Conservation (phyloP, 2,329 filamentous ascomycete genomes). For the Talaromyces pinophilus region DNA sequence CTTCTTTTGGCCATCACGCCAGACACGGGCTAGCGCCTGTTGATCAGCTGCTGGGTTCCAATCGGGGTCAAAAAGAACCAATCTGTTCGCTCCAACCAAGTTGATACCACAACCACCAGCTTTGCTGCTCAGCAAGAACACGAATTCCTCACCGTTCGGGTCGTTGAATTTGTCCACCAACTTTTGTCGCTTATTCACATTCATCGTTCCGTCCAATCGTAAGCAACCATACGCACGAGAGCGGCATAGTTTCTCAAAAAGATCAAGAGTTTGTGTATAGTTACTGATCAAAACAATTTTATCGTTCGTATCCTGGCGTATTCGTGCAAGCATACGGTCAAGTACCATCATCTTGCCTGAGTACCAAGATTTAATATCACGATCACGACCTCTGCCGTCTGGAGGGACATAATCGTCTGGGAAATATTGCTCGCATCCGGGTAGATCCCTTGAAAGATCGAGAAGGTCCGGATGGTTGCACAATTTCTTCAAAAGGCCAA, state of each 20-base stretch:
- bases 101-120: slow-evolving; percentile 96
- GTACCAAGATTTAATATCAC: slow-evolving; percentile 92
- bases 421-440: slow-evolving; percentile 77
- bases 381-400: slow-evolving; percentile 81
- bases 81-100: slow-evolving; percentile 87
- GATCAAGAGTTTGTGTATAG: slow-evolving; percentile 92
- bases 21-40: slow-evolving; percentile 93
- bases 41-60: slow-evolving; percentile 99
- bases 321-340: slow-evolving; percentile 95
- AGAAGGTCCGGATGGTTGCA: slow-evolving; percentile 97
- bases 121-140: slow-evolving; percentile 96
- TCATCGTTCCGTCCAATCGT: slow-evolving; percentile 95
- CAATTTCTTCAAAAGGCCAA: slow-evolving; percentile 94
- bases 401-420: slow-evolving; percentile 88
- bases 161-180: slow-evolving; percentile 98
- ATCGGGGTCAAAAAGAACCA: slow-evolving; percentile 93
- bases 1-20: slow-evolving; percentile 98
- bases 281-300: slow-evolving; percentile 99
- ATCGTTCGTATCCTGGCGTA: slow-evolving; percentile 94
- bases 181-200: slow-evolving; percentile 94
- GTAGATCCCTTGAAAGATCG: slow-evolving; percentile 77
- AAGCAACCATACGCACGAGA: slow-evolving; percentile 80
- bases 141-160: slow-evolving; percentile 82
- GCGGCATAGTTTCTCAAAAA: slow-evolving; percentile 90
- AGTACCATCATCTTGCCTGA: slow-evolving; percentile 98